Evolutionary conservation across 148 eudicot species (phyloP).

Genomic region (Dianthus caryophyllus): DNA sequence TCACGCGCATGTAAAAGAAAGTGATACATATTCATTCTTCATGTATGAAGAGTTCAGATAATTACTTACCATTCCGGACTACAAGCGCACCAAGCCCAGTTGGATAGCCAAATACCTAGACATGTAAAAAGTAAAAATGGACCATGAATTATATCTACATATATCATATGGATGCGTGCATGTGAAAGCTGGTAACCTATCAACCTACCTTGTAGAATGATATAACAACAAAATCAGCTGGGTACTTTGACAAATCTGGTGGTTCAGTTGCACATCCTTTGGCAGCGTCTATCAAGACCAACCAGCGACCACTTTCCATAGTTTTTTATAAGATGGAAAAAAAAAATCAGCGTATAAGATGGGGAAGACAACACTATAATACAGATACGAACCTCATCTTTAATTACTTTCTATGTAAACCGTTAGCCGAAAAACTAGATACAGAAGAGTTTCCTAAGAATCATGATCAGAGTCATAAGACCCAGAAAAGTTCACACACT

Average conservation of each 20-base stretch:
- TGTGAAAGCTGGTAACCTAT: slow-evolving; percentile 17
- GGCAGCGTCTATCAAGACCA: slow-evolving; percentile 97
- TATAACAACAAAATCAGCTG: slow-evolving; percentile 82
- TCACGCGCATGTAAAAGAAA: not conserved
- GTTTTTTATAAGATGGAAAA: slow-evolving; percentile 11
- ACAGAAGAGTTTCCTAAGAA: not conserved
- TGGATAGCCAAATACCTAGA: slow-evolving; percentile 88
- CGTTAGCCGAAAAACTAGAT: not conserved
- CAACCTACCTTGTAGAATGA: slow-evolving; percentile 85
- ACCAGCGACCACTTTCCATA: slow-evolving; percentile 62
- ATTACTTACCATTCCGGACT: slow-evolving; percentile 72
- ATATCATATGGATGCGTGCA: not conserved
- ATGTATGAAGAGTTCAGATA: slow-evolving; percentile 6
- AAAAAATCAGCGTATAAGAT: slow-evolving; percentile 1
- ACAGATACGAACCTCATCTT: not conserved
- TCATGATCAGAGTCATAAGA: not conserved
- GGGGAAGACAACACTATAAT: not conserved
- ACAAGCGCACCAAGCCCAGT: slow-evolving; percentile 96
- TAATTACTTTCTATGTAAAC: not conserved
- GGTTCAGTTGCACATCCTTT: slow-evolving; percentile 91
- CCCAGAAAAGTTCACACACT: slow-evolving; percentile 2
- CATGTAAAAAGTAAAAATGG: not conserved
- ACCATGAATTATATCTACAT: slow-evolving; percentile 11
- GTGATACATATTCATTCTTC: not conserved
- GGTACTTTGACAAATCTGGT: slow-evolving; percentile 73